Percentiles rank a stretch among this genome's conserved stretches.
These are phyloP conservation scores for Scleroderma citrinum DNA, from an alignment of 768 basidiomycete genomes.

Conservation along the genomic window DNA sequence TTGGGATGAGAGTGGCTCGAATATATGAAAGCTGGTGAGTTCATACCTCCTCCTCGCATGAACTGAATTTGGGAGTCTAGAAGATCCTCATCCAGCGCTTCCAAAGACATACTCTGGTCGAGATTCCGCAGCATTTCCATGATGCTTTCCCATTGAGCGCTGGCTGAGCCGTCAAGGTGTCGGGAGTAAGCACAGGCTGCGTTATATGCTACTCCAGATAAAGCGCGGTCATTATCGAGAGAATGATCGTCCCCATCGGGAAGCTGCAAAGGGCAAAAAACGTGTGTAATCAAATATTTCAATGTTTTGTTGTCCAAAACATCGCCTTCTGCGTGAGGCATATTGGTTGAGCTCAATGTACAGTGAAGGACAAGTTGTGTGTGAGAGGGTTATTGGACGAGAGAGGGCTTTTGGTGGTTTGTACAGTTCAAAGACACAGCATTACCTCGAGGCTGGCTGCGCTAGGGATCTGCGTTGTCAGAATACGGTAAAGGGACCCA, in stretches of 20 bases:
- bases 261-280: conserved; percentile 36
- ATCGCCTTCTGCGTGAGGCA: background rate
- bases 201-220: conserved; percentile 16
- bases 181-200: conserved; percentile 16
- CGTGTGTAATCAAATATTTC: conserved; percentile 33
- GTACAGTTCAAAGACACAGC: background rate
- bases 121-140: conserved; percentile 22
- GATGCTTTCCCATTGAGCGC: conserved; percentile 23
- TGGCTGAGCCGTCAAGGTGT: conserved; percentile 1
- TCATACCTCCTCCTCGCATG: conserved; percentile 21
- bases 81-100: conserved; percentile 2
- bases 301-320: background rate
- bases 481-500: background rate
- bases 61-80: conserved; percentile 12
- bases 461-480: background rate
- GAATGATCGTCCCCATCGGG: conserved; percentile 31
- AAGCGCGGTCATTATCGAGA: conserved; percentile 16
- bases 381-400: background rate
- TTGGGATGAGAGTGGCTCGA: background rate
- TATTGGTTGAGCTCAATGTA: background rate
- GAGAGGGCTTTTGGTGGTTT: background rate
- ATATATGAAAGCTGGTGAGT: background rate
- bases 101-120: background rate
- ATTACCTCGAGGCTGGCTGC: background rate
- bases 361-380: background rate